A percentile compares a stretch with the other conserved stretches of the same genome.
These are phyloP conservation scores for Phytophthora ohioensis DNA, from an alignment of 352 stramenopile genomes.

Conservation along the genomic window DNA sequence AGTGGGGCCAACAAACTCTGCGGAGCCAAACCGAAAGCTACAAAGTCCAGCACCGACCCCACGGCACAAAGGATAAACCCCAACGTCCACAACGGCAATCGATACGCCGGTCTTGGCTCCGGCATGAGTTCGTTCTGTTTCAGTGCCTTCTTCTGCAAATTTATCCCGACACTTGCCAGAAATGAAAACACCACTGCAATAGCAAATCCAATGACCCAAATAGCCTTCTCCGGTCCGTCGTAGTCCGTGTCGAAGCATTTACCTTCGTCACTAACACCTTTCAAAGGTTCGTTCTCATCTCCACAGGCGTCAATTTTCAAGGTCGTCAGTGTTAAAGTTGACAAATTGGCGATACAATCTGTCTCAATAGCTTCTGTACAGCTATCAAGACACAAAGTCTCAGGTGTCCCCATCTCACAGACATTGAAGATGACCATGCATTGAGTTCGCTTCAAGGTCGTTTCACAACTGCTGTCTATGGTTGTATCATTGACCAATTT, in stretches of 20 bases:
- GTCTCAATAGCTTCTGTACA: slow-evolving; percentile 46
- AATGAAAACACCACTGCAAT: slow-evolving; percentile 89
- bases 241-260: slow-evolving; percentile 83
- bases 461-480: slow-evolving; percentile 42
- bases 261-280: slow-evolving; percentile 52
- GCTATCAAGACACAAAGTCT: slow-evolving; percentile 63
- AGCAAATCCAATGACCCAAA: slow-evolving; percentile 81
- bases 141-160: slow-evolving; percentile 86
- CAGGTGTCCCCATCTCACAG: slow-evolving; percentile 71
- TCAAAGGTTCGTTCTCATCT: slow-evolving; percentile 13
- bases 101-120: slow-evolving; percentile 65
- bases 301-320: slow-evolving; percentile 48
- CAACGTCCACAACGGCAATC: slow-evolving; percentile 84
- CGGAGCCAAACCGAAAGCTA: slow-evolving; percentile 90
- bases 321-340: slow-evolving; percentile 9
- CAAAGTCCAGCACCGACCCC: slow-evolving; percentile 91
- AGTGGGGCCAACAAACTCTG: slow-evolving; percentile 90
- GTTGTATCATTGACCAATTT: slow-evolving; percentile 40
- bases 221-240: slow-evolving; percentile 62
- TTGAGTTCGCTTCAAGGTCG: slow-evolving; percentile 51
- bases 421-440: slow-evolving; percentile 74
- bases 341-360: slow-evolving; percentile 49
- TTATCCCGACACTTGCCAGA: slow-evolving; percentile 84
- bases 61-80: slow-evolving; percentile 84
- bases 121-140: slow-evolving; percentile 77